These are phyloP conservation scores for Apiospora arundinis DNA, from an alignment of 2,329 filamentous ascomycete genomes.

Conservation along the genomic window DNA sequence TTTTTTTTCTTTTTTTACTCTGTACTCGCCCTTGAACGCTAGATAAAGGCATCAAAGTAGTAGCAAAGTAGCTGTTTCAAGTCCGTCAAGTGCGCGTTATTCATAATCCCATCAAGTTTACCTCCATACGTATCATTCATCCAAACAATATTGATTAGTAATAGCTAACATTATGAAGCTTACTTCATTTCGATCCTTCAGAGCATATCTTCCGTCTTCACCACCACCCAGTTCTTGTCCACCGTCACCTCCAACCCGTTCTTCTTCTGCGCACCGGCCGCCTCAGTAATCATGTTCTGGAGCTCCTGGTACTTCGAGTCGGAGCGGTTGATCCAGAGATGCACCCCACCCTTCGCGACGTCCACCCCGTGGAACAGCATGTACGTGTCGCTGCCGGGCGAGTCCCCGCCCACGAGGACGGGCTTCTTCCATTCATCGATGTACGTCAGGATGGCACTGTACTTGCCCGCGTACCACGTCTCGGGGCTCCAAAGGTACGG, in stretches of 20 bases:
- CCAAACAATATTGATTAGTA: not conserved
- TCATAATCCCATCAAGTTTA: too few relatives aligned
- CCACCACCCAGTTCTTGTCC: slow-evolving; percentile 53
- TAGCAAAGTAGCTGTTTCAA: too few relatives aligned
- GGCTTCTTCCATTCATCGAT: slow-evolving; percentile 52
- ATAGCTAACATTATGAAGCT: too few relatives aligned
- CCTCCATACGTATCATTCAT: not conserved
- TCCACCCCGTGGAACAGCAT: slow-evolving; percentile 54
- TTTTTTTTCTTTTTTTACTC: too few relatives aligned
- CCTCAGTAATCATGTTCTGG: slow-evolving; percentile 45
- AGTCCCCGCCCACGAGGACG: slow-evolving; percentile 50
- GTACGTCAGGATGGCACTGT: slow-evolving; percentile 49
- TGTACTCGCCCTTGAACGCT: too few relatives aligned
- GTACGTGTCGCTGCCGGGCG: slow-evolving; percentile 49
- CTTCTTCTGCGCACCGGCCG: slow-evolving; percentile 41
- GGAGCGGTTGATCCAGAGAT: slow-evolving; percentile 50
- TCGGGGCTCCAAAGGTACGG: slow-evolving; percentile 51
- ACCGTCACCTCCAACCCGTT: slow-evolving; percentile 47
- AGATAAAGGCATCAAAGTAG: too few relatives aligned
- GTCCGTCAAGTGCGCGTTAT: too few relatives aligned
- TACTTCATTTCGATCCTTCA: slow-evolving; percentile 18
- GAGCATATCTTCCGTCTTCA: slow-evolving; percentile 47
- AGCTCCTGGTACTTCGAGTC: slow-evolving; percentile 43
- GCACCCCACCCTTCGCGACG: slow-evolving; percentile 47
- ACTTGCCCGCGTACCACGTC: slow-evolving; percentile 52